These are phyloP conservation scores for Thinopyrum elongatum DNA, from an alignment of 176 grass and related monocot genomes.

Conservation along the genomic window DNA sequence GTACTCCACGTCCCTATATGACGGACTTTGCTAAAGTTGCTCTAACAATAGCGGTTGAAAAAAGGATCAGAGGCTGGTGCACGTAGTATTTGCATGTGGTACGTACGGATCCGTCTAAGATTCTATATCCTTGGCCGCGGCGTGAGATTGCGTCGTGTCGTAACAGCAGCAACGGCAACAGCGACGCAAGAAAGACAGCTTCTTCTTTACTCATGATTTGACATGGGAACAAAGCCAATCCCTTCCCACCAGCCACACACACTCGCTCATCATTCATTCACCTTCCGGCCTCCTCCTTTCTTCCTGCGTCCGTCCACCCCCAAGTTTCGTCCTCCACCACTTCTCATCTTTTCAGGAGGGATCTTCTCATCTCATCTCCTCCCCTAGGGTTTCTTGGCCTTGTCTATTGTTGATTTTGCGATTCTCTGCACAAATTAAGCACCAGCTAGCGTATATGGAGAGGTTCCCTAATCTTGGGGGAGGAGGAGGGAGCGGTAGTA, in stretches of 20 bases:
- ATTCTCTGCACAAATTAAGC: background rate
- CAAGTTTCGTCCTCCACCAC: background rate
- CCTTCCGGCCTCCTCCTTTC: background rate
- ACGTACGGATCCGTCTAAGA: conserved; percentile 7
- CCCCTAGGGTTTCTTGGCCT: conserved; percentile 36
- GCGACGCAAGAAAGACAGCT: conserved; percentile 1
- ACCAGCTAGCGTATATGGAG: too few relatives aligned
- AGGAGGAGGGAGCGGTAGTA: conserved; percentile 34
- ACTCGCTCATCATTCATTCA: conserved; percentile 31
- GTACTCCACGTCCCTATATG: too few relatives aligned
- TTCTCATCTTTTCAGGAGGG: background rate
- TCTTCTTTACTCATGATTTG: conserved; percentile 73
- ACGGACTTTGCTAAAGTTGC: too few relatives aligned
- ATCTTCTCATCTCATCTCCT: conserved; percentile 12
- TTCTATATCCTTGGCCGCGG: conserved; percentile 11
- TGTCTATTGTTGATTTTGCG: background rate
- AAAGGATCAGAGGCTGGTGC: background rate
- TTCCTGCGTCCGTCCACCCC: background rate
- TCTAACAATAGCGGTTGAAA: background rate
- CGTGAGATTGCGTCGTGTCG: background rate
- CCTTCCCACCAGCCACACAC: conserved; percentile 56
- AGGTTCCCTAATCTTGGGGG: conserved; percentile 44
- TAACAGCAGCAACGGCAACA: conserved; percentile 11
- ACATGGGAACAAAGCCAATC: conserved; percentile 77
- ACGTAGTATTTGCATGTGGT: background rate